Evolutionary conservation across 2,329 filamentous ascomycete genomes (phyloP).

Genomic region (Penicillium verrucosum): DNA sequence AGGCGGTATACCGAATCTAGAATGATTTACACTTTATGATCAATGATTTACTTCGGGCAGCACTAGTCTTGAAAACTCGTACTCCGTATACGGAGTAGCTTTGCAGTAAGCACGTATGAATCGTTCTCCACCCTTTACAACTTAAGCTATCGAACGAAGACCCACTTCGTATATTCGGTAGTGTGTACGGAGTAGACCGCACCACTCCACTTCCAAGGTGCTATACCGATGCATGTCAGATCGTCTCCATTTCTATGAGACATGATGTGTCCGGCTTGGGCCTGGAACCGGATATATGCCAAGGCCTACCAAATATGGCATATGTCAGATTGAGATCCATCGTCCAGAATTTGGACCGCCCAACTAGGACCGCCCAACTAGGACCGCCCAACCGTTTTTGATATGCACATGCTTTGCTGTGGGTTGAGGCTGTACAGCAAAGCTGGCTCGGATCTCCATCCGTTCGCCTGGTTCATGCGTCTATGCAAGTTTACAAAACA

Average conservation of each 20-base stretch:
- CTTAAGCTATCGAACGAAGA: not conserved
- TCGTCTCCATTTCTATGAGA: not conserved
- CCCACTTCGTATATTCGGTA: not conserved
- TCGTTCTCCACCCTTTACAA: not conserved
- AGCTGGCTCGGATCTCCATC: constrained; percentile 4
- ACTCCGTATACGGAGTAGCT: not conserved
- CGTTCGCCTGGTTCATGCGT: not conserved
- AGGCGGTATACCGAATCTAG: not conserved
- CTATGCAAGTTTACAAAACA: constrained; percentile 1
- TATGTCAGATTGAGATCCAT: not conserved
- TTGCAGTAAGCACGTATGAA: not conserved
- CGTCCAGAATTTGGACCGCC: not conserved
- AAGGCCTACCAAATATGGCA: not conserved
- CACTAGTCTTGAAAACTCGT: not conserved
- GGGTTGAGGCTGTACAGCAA: constrained; percentile 7
- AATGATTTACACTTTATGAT: not conserved
- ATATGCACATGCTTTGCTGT: not conserved
- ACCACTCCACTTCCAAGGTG: not conserved
- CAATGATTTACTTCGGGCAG: not conserved
- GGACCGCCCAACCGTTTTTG: not conserved
- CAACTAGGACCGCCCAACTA: not conserved
- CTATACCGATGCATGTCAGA: constrained; percentile 4
- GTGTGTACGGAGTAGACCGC: too few species aligned
- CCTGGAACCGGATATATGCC: not conserved
- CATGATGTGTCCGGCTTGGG: not conserved